Evolutionary conservation across 208 protist species (phyloP).

Genomic region (Endotrypanum monterogeii): DNA sequence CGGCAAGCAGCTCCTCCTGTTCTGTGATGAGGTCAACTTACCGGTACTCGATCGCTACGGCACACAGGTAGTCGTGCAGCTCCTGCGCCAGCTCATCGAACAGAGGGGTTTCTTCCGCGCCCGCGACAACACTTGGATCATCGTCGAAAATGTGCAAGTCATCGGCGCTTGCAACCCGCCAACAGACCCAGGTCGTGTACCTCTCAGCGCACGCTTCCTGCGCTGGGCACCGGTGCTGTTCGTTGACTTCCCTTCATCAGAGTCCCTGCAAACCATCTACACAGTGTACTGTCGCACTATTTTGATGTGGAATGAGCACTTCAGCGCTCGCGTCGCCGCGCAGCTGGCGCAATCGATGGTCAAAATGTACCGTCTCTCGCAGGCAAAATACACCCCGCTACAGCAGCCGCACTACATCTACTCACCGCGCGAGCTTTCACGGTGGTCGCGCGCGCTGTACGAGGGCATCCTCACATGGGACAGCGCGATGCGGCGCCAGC

Average conservation of each 20-base stretch:
- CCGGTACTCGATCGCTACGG: slow-evolving; percentile 97
- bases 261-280: slow-evolving; percentile 98
- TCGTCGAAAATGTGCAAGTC: slow-evolving; percentile 95
- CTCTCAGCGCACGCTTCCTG: slow-evolving; percentile 96
- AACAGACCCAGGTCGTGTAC: slow-evolving; percentile 98
- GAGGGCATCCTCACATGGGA: slow-evolving; percentile 92
- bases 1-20: slow-evolving; percentile 97
- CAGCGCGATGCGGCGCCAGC: slow-evolving; percentile 30
- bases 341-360: slow-evolving; percentile 96
- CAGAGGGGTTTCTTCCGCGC: slow-evolving; percentile 96
- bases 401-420: slow-evolving; percentile 99
- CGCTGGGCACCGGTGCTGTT: slow-evolving; percentile 98
- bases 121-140: slow-evolving; percentile 93
- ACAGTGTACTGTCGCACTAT: slow-evolving; percentile 97
- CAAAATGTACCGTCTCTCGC: slow-evolving; percentile 93
- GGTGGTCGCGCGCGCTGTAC: slow-evolving; percentile 98
- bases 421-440: slow-evolving; percentile 97
- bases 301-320: slow-evolving; percentile 52
- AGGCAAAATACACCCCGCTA: slow-evolving; percentile 94
- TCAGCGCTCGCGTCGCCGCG: slow-evolving; percentile 39
- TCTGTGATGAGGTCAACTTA: slow-evolving; percentile 99
- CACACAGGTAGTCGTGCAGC: slow-evolving; percentile 97
- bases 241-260: slow-evolving; percentile 97
- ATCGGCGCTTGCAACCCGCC: slow-evolving; percentile 98
- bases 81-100: slow-evolving; percentile 98